Evolutionary conservation across 257 asterid genomes (phyloP).

Genomic region (Solanum etuberosum): DNA sequence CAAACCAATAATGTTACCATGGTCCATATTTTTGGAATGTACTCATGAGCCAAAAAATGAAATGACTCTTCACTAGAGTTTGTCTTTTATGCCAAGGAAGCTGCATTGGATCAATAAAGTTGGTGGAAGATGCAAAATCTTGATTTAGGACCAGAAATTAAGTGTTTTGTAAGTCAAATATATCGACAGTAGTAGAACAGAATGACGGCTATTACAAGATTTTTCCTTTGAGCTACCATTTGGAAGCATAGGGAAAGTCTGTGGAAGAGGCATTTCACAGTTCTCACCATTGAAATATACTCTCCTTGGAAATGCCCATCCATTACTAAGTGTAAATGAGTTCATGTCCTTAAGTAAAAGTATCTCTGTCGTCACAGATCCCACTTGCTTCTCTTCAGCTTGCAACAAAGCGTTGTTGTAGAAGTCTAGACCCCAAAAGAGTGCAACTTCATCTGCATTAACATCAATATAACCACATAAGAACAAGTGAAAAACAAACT

Average conservation of each 20-base stretch:
- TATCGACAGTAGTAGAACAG: slow-evolving; percentile 3
- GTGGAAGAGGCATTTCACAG: slow-evolving; percentile 67
- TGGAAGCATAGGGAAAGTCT: slow-evolving; percentile 48
- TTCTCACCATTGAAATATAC: slow-evolving; percentile 63
- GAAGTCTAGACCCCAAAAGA: slow-evolving; percentile 54
- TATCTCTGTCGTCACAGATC: slow-evolving; percentile 55
- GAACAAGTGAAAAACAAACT: too few relatives aligned
- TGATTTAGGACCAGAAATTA: background rate
- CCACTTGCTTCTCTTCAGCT: slow-evolving; percentile 23
- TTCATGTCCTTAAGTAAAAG: slow-evolving; percentile 36
- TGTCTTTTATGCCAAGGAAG: background rate
- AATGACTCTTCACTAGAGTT: background rate
- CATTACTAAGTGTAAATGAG: slow-evolving; percentile 48
- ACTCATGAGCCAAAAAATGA: background rate
- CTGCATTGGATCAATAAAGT: background rate
- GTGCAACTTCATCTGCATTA: slow-evolving; percentile 53
- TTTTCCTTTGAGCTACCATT: slow-evolving; percentile 18
- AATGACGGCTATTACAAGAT: background rate
- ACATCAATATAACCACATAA: too few relatives aligned
- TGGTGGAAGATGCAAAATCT: background rate
- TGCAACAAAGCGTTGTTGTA: slow-evolving; percentile 31
- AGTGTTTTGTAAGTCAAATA: slow-evolving; percentile 11
- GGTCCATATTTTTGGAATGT: background rate
- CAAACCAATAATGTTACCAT: background rate
- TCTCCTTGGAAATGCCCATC: slow-evolving; percentile 68